Evolutionary conservation across 208 protist species (phyloP).

Genomic region (Angomonas desouzai): DNA sequence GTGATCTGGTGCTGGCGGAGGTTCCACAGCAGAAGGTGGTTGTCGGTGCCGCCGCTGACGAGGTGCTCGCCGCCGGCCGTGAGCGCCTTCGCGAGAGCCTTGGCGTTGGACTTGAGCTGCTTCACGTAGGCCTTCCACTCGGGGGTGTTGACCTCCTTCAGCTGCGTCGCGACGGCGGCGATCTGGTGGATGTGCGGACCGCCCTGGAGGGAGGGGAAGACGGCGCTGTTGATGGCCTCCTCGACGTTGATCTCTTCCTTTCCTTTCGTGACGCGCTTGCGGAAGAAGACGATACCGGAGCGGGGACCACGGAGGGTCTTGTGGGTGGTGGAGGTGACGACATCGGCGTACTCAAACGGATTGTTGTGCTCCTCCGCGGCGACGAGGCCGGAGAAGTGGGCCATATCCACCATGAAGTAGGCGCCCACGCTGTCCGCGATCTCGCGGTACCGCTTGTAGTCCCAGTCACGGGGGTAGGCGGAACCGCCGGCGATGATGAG

Average conservation of each 20-base stretch:
- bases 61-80: slow-evolving; percentile 86
- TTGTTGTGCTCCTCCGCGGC: slow-evolving; percentile 71
- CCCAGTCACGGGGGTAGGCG: slow-evolving; percentile 97
- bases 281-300: slow-evolving; percentile 98
- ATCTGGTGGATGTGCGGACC: slow-evolving; percentile 99
- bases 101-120: slow-evolving; percentile 91
- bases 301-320: slow-evolving; percentile 99
- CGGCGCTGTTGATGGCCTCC: slow-evolving; percentile 94
- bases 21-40: slow-evolving; percentile 98
- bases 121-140: slow-evolving; percentile 94
- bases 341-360: slow-evolving; percentile 96
- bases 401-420: slow-evolving; percentile 98
- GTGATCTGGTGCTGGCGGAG: slow-evolving; percentile 92
- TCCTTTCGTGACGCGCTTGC: slow-evolving; percentile 77
- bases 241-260: slow-evolving; percentile 77
- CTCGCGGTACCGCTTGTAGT: slow-evolving; percentile 92
- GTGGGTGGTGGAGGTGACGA: slow-evolving; percentile 99
- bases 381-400: slow-evolving; percentile 96
- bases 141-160: slow-evolving; percentile 91
- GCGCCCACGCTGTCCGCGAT: slow-evolving; percentile 88
- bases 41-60: slow-evolving; percentile 96
- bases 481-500: slow-evolving; percentile 95
- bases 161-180: slow-evolving; percentile 94
- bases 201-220: slow-evolving; percentile 98
- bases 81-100: slow-evolving; percentile 76